A percentile compares a stretch with the other conserved stretches of the same genome.
Evolutionary conservation across 225 moss, liverwort and hornwort genomes (phyloP).

Genomic region (Pleurozium schreberi): DNA sequence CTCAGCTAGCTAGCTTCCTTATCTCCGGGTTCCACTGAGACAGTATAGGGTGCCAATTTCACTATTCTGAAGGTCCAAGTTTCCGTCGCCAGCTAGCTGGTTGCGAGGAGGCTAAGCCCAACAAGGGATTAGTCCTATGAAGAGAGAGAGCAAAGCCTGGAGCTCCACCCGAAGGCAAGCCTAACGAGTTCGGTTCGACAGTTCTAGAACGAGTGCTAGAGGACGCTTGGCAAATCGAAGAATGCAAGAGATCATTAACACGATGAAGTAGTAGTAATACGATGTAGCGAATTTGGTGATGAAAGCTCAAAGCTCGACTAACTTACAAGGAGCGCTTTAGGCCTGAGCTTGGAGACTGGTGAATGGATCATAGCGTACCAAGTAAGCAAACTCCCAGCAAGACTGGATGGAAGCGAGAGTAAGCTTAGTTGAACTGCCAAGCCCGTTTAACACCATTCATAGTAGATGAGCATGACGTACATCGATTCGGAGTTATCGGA

Average conservation of each 20-base stretch:
- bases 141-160: neutral
- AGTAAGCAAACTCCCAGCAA: neutral
- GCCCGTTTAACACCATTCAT: neutral
- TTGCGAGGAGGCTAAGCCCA: neutral
- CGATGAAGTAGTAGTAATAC: too few relatives aligned
- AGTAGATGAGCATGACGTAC: neutral
- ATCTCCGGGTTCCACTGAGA: neutral
- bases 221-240: neutral
- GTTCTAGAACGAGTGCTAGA: neutral
- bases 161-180: neutral
- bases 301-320: neutral
- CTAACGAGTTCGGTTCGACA: neutral
- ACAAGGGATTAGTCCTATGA: neutral
- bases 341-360: neutral
- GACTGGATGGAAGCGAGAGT: neutral
- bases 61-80: too few relatives aligned
- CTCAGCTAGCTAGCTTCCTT: neutral
- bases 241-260: neutral
- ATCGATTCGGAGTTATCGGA: neutral
- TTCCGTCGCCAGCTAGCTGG: neutral
- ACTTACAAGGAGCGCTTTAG: neutral
- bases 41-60: neutral
- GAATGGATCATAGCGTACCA: neutral
- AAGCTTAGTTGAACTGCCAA: neutral
- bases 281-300: neutral